Evolutionary conservation across 441 rosid species (phyloP).

Genomic region (Adansonia grandidieri): DNA sequence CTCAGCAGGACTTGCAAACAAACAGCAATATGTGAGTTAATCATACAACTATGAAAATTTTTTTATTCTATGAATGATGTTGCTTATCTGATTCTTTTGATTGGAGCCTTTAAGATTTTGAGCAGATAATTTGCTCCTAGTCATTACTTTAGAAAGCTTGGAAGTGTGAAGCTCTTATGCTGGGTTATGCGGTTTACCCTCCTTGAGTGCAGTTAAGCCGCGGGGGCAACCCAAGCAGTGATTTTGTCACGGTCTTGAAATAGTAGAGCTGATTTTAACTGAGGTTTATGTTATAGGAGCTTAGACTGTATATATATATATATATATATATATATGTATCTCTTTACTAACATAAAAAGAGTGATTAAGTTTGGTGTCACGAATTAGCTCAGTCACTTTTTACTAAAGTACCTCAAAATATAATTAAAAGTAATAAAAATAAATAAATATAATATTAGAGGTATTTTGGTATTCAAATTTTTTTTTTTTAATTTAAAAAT

Average conservation of each 20-base stretch:
- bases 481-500: no score
- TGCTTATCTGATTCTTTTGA: constrained; percentile 1
- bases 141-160: background rate
- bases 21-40: constrained; percentile 85
- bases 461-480: no score
- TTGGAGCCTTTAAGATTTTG: background rate
- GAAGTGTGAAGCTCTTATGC: background rate
- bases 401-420: no score
- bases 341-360: no score
- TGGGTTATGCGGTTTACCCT: background rate
- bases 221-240: background rate
- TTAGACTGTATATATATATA: background rate
- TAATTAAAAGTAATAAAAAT: no score
- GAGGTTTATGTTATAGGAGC: background rate
- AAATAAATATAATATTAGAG: no score
- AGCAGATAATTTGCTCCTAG: background rate
- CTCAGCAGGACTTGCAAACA: constrained; percentile 87
- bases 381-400: no score
- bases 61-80: constrained; percentile 11
- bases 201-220: background rate
- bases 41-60: background rate
- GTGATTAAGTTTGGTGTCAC: no score
- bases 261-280: background rate
- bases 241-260: constrained; percentile 3
- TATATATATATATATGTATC: no score